These are phyloP conservation scores for Claviceps sp. DNA, from an alignment of 2,329 filamentous ascomycete genomes.

Conservation along the genomic window DNA sequence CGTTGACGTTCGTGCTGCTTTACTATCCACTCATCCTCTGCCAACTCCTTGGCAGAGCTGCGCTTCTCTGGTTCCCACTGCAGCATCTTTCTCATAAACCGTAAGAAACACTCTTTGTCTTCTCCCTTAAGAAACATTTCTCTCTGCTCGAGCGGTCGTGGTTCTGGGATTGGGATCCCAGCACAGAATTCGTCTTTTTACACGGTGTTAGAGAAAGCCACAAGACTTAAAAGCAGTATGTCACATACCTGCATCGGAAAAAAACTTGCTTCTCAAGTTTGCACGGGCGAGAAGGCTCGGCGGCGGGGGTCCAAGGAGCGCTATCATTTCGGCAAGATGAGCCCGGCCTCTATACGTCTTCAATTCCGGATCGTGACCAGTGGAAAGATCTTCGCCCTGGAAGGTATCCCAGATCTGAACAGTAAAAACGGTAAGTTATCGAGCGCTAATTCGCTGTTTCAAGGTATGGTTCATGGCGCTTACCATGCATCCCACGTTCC, in stretches of 20 bases:
- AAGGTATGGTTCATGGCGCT: background rate
- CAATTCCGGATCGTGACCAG: constrained; percentile 23
- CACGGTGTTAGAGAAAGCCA: too few species aligned
- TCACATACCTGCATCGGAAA: constrained; percentile 20
- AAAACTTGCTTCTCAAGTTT: constrained; percentile 22
- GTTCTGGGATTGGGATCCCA: too few species aligned
- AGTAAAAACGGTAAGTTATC: background rate
- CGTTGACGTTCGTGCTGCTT: too few species aligned
- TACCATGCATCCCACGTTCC: constrained; percentile 38
- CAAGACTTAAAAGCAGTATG: too few species aligned
- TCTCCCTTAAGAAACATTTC: too few species aligned
- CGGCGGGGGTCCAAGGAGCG: constrained; percentile 19
- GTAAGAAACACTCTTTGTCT: too few species aligned
- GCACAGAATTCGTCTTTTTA: too few species aligned
- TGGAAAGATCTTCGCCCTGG: constrained; percentile 31
- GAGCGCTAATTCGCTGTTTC: background rate
- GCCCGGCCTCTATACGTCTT: constrained; percentile 27
- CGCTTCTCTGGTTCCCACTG: too few species aligned
- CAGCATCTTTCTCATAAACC: too few species aligned
- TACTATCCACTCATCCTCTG: too few species aligned
- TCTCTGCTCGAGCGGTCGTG: too few species aligned
- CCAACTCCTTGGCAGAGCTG: too few species aligned
- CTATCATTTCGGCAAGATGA: constrained; percentile 33
- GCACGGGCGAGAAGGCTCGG: constrained; percentile 19
- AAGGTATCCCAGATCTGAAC: constrained; percentile 36